Conservation (phyloP, 768 basidiomycete genomes). For the Nidularia sp. region DNA sequence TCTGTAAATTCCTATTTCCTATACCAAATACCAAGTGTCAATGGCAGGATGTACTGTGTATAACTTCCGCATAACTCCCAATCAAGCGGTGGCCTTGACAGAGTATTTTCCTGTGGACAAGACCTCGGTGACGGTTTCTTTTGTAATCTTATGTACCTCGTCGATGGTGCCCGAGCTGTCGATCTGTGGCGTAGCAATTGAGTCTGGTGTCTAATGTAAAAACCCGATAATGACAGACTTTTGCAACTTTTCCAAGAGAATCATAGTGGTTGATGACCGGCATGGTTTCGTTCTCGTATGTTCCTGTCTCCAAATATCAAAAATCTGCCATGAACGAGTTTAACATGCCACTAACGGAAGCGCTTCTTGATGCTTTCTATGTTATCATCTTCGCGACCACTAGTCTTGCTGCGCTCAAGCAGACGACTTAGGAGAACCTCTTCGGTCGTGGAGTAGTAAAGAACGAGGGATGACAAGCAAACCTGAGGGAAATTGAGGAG, state of each 20-base stretch:
- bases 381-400: conserved; percentile 95
- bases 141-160: conserved; percentile 49
- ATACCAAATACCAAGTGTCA: too few species aligned
- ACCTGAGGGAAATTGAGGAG: conserved; percentile 43
- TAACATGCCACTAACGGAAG: conserved; percentile 57
- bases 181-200: conserved; percentile 37
- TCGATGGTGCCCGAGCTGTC: conserved; percentile 67
- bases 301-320: conserved; percentile 37
- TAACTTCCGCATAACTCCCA: too few species aligned
- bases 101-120: too few species aligned
- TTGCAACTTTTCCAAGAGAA: conserved; percentile 63
- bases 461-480: conserved; percentile 71
- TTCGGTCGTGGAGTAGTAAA: conserved; percentile 87
- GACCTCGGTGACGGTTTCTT: too few species aligned
- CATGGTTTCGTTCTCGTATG: conserved; percentile 85
- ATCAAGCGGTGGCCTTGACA: too few species aligned
- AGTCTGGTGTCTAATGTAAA: neutral
- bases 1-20: too few species aligned
- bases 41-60: too few species aligned
- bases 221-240: conserved; percentile 44
- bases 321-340: neutral
- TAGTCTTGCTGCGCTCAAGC: conserved; percentile 87
- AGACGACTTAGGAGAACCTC: conserved; percentile 84
- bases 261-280: conserved; percentile 89
- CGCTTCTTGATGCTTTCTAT: conserved; percentile 92